These are phyloP conservation scores for Colletotrichum tabaci DNA, from an alignment of 2,329 filamentous ascomycete species.

Conservation along the genomic window DNA sequence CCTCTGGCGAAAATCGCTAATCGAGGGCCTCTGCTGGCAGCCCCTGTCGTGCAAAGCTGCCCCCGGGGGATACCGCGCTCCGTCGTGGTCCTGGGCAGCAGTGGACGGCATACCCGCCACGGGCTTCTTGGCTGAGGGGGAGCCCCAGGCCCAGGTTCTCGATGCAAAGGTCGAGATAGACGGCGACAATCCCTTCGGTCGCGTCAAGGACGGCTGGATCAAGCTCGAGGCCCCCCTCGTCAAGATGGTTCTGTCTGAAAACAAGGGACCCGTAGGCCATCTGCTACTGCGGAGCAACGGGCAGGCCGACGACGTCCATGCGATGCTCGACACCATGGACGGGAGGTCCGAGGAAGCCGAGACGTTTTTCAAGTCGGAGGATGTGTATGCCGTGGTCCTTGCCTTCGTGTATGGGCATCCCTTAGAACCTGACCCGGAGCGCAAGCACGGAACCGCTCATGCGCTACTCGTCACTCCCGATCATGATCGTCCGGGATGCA, in stretches of 20 bases:
- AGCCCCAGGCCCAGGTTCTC: conserved; percentile 12
- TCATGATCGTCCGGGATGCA: conserved; percentile 5
- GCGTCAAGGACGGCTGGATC: conserved; percentile 33
- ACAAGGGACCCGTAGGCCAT: conserved; percentile 22
- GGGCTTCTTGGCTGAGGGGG: not conserved
- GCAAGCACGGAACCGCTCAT: not conserved
- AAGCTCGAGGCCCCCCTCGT: conserved; percentile 33
- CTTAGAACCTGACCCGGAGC: not conserved
- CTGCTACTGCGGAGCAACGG: conserved; percentile 13
- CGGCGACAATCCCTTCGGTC: conserved; percentile 37
- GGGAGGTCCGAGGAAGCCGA: conserved; percentile 6
- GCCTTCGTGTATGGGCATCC: not conserved
- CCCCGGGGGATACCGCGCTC: conserved; percentile 23
- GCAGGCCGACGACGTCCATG: not conserved
- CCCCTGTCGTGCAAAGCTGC: conserved; percentile 6
- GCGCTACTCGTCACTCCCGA: conserved; percentile 13
- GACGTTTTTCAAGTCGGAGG: not conserved
- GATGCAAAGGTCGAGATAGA: conserved; percentile 30
- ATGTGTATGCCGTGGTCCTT: conserved; percentile 17
- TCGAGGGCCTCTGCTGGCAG: conserved; percentile 31
- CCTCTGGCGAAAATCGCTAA: conserved; percentile 45
- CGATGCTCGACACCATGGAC: conserved; percentile 12
- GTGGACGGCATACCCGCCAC: conserved; percentile 24
- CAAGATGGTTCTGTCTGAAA: conserved; percentile 21
- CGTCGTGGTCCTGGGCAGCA: conserved; percentile 37